Evolutionary conservation across 2,329 filamentous ascomycete species (phyloP).

Genomic region (Aspergillus sp.): DNA sequence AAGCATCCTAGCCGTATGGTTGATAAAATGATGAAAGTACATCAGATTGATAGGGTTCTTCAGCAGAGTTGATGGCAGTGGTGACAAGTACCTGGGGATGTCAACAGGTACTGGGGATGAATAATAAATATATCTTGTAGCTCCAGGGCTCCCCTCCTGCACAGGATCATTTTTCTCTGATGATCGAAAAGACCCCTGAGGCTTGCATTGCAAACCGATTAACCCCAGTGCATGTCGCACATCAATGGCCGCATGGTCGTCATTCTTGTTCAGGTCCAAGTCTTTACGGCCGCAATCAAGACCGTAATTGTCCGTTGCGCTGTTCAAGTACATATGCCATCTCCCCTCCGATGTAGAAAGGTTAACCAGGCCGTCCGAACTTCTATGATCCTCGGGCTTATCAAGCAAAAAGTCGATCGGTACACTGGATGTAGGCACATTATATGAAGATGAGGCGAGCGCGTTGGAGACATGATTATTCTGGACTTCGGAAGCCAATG

Average conservation of each 20-base stretch:
- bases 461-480: neutral
- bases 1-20: conserved; percentile 65
- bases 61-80: conserved; percentile 49
- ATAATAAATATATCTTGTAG: conserved; percentile 60
- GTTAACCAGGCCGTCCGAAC: conserved; percentile 3
- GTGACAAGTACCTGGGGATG: conserved; percentile 50
- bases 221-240: conserved; percentile 34
- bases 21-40: conserved; percentile 66
- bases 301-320: conserved; percentile 49
- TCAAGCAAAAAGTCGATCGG: conserved; percentile 1
- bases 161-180: neutral
- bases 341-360: conserved; percentile 17
- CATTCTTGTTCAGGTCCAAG: conserved; percentile 61
- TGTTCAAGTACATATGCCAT: conserved; percentile 26
- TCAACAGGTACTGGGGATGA: conserved; percentile 58
- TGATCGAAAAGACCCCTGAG: neutral
- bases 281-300: conserved; percentile 64
- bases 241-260: conserved; percentile 60
- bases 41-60: conserved; percentile 75
- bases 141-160: conserved; percentile 33
- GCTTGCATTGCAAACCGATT: conserved; percentile 13
- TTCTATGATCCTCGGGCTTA: conserved; percentile 1
- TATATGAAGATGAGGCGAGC: neutral
- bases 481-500: neutral
- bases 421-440: neutral